Percentiles rank a stretch among this genome's conserved stretches.
phyloP scores from a whole-genome alignment of 495 filamentous ascomycete genomes.

The Xylaria curta region DNA sequence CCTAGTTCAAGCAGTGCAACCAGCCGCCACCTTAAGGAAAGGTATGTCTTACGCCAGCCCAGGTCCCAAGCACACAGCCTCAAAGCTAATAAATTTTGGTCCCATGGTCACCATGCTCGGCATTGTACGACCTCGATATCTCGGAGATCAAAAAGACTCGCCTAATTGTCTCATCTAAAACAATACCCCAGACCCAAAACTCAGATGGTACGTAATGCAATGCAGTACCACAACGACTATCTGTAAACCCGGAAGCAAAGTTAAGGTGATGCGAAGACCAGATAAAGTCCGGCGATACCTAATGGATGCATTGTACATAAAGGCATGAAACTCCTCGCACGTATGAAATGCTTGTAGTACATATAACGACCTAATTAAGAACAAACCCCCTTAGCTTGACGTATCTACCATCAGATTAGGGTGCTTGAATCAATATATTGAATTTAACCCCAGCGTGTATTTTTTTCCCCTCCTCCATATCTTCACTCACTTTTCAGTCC shows the following conservation, averaged over 20 bases:
- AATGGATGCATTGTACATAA: too few relatives aligned
- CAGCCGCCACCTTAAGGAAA: neutral
- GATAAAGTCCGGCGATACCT: neutral
- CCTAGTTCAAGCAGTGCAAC: neutral
- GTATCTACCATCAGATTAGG: neutral
- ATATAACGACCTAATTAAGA: neutral
- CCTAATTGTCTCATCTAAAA: neutral
- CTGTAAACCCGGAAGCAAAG: neutral
- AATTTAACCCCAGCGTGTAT: neutral
- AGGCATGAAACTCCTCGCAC: neutral
- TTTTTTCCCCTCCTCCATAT: neutral
- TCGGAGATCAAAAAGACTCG: neutral
- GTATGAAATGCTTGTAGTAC: neutral
- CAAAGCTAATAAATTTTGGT: neutral
- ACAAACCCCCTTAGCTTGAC: too few relatives aligned
- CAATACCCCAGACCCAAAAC: constrained; percentile 7
- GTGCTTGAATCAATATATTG: neutral
- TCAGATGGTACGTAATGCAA: constrained; percentile 2
- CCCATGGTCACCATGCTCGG: neutral
- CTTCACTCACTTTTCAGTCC: neutral
- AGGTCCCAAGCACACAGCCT: neutral
- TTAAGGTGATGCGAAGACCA: neutral
- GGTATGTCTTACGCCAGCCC: neutral
- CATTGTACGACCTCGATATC: neutral
- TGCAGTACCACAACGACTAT: neutral